Evolutionary conservation across 2,329 filamentous ascomycete species (phyloP).

Genomic region (Tricladium varicosporioides): DNA sequence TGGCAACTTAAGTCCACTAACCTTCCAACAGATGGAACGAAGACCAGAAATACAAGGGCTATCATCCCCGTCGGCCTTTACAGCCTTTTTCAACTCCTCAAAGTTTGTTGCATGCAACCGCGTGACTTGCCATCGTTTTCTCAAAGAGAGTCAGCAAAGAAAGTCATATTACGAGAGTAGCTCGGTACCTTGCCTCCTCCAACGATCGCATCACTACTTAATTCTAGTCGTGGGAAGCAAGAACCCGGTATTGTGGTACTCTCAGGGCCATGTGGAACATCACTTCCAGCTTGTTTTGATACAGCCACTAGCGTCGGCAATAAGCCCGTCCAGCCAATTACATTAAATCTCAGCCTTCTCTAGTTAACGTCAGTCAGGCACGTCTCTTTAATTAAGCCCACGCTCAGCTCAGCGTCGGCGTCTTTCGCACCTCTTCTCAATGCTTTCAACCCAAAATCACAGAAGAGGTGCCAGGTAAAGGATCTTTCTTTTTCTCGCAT

Average conservation of each 20-base stretch:
- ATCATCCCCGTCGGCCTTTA: conserved; percentile 55
- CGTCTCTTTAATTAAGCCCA: not conserved
- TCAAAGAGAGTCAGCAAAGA: conserved; percentile 36
- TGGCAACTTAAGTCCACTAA: conserved; percentile 32
- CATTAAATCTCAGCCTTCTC: conserved; percentile 12
- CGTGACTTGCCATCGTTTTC: conserved; percentile 66
- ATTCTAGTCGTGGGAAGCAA: not conserved
- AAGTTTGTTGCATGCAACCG: conserved; percentile 56
- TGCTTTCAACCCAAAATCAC: too few species aligned
- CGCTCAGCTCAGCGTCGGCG: not conserved
- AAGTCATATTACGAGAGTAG: not conserved
- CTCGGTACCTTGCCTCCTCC: conserved; percentile 49
- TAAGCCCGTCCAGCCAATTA: not conserved
- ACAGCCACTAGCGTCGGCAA: not conserved
- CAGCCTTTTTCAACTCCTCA: conserved; percentile 61
- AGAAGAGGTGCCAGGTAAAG: too few species aligned
- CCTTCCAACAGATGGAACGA: conserved; percentile 92
- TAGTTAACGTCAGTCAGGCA: not conserved
- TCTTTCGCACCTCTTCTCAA: not conserved
- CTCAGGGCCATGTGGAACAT: not conserved
- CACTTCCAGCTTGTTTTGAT: not conserved
- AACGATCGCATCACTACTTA: conserved; percentile 50
- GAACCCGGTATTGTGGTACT: not conserved
- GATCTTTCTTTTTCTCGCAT: too few species aligned
- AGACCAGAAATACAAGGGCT: conserved; percentile 71